Evolutionary conservation across 2,329 filamentous ascomycete genomes (phyloP).

Genomic region (Pseudogymnoascus sp.): DNA sequence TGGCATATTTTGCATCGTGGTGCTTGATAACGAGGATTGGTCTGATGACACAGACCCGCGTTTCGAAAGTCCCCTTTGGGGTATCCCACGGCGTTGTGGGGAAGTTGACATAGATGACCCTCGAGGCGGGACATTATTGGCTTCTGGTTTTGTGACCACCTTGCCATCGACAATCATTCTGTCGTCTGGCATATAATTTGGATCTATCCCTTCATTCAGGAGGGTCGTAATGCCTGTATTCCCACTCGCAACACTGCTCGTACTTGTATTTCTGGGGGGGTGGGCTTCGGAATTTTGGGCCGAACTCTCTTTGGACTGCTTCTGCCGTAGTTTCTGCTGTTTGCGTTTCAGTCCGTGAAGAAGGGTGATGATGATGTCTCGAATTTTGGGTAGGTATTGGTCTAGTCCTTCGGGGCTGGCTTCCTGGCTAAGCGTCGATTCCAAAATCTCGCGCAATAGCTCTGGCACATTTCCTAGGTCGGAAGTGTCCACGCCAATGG

Average conservation of each 20-base stretch:
- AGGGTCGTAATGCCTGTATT: slow-evolving; percentile 49
- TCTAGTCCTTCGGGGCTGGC: slow-evolving; percentile 90
- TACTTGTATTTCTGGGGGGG: slow-evolving; percentile 41
- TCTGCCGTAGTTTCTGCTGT: slow-evolving; percentile 74
- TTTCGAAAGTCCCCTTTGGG: slow-evolving; percentile 41
- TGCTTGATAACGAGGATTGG: slow-evolving; percentile 63
- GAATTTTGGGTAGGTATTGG: slow-evolving; percentile 84
- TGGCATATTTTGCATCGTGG: slow-evolving; percentile 66
- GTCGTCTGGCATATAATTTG: slow-evolving; percentile 17
- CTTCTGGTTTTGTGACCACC: slow-evolving; percentile 27
- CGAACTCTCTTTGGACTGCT: slow-evolving; percentile 43
- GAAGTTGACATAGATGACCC: slow-evolving; percentile 11
- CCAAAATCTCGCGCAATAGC: slow-evolving; percentile 77
- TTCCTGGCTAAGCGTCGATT: slow-evolving; percentile 93
- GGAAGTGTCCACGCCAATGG: slow-evolving; percentile 90
- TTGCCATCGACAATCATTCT: slow-evolving; percentile 8
- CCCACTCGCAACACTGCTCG: slow-evolving; percentile 50
- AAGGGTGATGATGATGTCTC: slow-evolving; percentile 97
- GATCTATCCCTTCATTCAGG: slow-evolving; percentile 44
- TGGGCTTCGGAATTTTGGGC: slow-evolving; percentile 18
- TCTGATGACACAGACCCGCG: slow-evolving; percentile 45
- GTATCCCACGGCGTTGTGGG: slow-evolving; percentile 17
- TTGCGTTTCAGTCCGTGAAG: slow-evolving; percentile 95
- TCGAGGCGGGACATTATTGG: slow-evolving; percentile 31
- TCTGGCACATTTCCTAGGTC: slow-evolving; percentile 96